phyloP scores from a whole-genome alignment of 1,139 yeast species.

The Sugiyamaella pinicola region DNA sequence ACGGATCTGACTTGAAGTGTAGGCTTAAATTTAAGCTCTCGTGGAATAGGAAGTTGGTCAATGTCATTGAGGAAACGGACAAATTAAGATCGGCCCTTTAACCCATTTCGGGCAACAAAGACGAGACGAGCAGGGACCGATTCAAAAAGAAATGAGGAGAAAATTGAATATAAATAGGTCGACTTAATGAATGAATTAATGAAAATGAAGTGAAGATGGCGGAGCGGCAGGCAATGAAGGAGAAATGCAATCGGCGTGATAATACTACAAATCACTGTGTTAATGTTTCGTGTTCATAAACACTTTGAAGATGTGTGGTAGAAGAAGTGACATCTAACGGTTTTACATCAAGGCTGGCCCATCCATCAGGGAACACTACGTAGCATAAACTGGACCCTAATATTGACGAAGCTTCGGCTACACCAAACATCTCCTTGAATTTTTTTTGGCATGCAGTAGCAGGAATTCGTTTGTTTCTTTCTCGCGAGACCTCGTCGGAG shows the following conservation, averaged over 20 bases:
- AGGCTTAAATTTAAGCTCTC: not conserved
- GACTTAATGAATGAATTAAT: not conserved
- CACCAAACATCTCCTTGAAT: constrained; percentile 48
- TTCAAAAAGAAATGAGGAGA: not conserved
- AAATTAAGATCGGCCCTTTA: not conserved
- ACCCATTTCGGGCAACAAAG: not conserved
- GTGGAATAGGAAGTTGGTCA: not conserved
- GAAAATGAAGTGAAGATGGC: too few species aligned
- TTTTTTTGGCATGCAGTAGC: constrained; percentile 47
- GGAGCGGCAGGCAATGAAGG: not conserved
- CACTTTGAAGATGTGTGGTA: constrained; percentile 20
- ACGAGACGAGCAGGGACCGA: not conserved
- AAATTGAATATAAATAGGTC: not conserved
- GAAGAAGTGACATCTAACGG: constrained; percentile 19
- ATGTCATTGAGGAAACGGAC: not conserved
- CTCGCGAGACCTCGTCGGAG: constrained; percentile 40
- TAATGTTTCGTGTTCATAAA: constrained; percentile 20
- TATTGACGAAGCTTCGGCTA: constrained; percentile 44
- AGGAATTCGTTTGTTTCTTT: constrained; percentile 44
- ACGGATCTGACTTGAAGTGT: not conserved
- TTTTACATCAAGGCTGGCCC: constrained; percentile 39
- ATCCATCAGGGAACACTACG: constrained; percentile 45
- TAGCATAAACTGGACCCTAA: constrained; percentile 47
- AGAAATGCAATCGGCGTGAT: too few species aligned
- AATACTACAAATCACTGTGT: constrained; percentile 6